Percentiles rank a stretch among this genome's conserved stretches.
Evolutionary conservation across 129 eudicot genomes (phyloP).

Genomic region (Heracleum sosnowskyi): DNA sequence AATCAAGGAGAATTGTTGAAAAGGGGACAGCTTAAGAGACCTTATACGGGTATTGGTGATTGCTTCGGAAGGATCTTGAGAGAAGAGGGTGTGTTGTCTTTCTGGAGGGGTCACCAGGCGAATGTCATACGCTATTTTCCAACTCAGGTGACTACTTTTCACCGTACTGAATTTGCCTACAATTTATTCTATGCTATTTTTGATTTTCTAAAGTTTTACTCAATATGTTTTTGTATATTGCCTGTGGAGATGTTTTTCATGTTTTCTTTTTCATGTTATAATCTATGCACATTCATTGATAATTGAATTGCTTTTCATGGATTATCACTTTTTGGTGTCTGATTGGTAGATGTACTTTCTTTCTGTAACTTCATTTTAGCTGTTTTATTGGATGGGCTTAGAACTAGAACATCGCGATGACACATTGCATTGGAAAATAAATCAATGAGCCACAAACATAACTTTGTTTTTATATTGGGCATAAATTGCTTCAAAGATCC

Average conservation of each 20-base stretch:
- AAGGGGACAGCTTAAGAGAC: slow-evolving; percentile 69
- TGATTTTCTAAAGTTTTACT: background rate
- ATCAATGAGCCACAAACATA: background rate
- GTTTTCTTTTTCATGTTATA: background rate
- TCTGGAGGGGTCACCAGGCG: slow-evolving; percentile 98
- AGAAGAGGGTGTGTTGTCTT: slow-evolving; percentile 78
- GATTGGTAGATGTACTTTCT: background rate
- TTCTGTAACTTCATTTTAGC: background rate
- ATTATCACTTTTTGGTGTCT: background rate
- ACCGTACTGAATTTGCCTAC: background rate
- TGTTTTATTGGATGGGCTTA: background rate
- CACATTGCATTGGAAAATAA: background rate
- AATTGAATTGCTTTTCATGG: background rate
- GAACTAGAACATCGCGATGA: background rate
- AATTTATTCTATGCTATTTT: background rate
- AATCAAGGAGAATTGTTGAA: slow-evolving; percentile 91
- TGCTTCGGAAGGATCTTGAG: slow-evolving; percentile 64
- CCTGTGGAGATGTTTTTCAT: background rate
- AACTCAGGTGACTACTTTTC: slow-evolving; percentile 57
- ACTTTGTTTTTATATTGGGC: background rate
- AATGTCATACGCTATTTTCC: slow-evolving; percentile 89
- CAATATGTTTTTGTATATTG: background rate
- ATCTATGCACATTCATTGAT: background rate
- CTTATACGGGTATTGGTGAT: slow-evolving; percentile 59
- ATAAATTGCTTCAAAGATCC: background rate